These are phyloP conservation scores for Quaeritorhiza haematococci DNA, from an alignment of 371 early-diverging fungal species.

Conservation along the genomic window DNA sequence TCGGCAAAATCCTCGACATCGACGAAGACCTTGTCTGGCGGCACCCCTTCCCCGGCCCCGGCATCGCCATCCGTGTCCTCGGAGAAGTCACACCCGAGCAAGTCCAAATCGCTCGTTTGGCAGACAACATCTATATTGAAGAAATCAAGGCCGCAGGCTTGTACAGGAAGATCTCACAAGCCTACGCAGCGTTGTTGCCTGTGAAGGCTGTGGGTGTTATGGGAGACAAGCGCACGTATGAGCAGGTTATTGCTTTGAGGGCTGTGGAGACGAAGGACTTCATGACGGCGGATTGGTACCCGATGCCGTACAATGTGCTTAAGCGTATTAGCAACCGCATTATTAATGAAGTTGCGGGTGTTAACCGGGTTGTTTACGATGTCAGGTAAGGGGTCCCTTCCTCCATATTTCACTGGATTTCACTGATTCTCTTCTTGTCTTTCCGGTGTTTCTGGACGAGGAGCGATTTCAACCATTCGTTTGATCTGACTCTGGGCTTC, in stretches of 20 bases:
- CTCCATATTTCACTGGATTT: not conserved
- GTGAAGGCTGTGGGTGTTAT: conserved; percentile 95
- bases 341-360: conserved; percentile 96
- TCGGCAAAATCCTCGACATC: conserved; percentile 81
- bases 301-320: conserved; percentile 76
- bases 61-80: conserved; percentile 93
- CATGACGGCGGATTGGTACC: conserved; percentile 97
- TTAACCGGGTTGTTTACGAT: conserved; percentile 95
- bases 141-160: conserved; percentile 95
- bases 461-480: conserved; percentile 1
- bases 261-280: conserved; percentile 94
- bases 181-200: conserved; percentile 92
- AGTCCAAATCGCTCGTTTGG: conserved; percentile 88
- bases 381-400: conserved; percentile 44
- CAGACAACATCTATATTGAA: conserved; percentile 94
- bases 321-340: conserved; percentile 89
- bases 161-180: conserved; percentile 94
- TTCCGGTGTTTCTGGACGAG: no score
- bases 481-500: not conserved
- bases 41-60: conserved; percentile 98
- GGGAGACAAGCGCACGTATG: conserved; percentile 97
- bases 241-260: conserved; percentile 94
- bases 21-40: conserved; percentile 95
- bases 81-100: conserved; percentile 91
- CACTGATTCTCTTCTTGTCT: not conserved